phyloP scores from a whole-genome alignment of 768 basidiomycete genomes.

The Hericium alpestre region DNA sequence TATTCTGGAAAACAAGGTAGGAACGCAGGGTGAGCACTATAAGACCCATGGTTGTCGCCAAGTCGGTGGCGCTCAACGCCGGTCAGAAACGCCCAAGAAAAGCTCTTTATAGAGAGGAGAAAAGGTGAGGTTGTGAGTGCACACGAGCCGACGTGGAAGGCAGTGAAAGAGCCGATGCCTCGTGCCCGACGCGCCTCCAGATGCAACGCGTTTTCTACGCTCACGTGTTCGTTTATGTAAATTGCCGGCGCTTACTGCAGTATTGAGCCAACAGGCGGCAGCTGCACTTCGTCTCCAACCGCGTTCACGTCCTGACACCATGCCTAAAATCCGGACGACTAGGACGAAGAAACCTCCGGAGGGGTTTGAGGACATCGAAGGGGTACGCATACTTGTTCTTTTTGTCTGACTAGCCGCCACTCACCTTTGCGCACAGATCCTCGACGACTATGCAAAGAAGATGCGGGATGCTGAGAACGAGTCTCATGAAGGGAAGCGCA shows the following conservation, averaged over 20 bases:
- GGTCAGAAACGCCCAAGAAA: background rate
- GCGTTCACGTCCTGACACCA: slow-evolving; percentile 20
- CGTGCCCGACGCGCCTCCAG: background rate
- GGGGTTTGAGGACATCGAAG: slow-evolving; percentile 90
- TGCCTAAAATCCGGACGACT: slow-evolving; percentile 91
- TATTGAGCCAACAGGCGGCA: background rate
- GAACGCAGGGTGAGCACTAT: slow-evolving; percentile 58
- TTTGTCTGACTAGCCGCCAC: background rate
- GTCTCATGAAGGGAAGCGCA: slow-evolving; percentile 95
- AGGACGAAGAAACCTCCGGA: slow-evolving; percentile 93
- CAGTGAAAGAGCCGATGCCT: background rate
- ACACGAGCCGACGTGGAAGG: background rate
- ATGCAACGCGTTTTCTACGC: background rate
- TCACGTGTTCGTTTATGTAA: background rate
- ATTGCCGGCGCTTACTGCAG: too few relatives aligned
- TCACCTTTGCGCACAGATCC: slow-evolving; percentile 41
- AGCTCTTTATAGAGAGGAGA: background rate
- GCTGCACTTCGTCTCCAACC: background rate
- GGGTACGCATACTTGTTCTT: slow-evolving; percentile 30
- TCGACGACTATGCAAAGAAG: slow-evolving; percentile 97
- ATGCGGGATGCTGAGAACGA: slow-evolving; percentile 99
- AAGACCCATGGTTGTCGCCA: slow-evolving; percentile 43
- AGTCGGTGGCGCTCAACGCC: slow-evolving; percentile 6
- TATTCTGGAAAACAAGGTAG: slow-evolving; percentile 63
- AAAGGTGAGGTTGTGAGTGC: background rate